Evolutionary conservation across 805 yeast genomes (phyloP).

Genomic region (Candida maesae): DNA sequence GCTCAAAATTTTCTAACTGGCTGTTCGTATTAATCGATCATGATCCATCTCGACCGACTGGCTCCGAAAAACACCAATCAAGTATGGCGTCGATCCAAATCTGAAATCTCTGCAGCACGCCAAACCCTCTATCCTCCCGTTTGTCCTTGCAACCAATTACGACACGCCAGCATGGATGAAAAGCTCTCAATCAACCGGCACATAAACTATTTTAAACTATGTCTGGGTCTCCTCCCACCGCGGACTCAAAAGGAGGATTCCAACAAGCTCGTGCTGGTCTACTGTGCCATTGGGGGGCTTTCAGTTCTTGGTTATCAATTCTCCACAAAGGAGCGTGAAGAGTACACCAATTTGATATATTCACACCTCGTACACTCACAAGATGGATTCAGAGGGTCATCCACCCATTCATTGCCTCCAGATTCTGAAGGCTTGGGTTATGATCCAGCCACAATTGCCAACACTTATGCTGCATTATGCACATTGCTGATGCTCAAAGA

Average conservation of each 20-base stretch:
- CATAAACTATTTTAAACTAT: slow-evolving; percentile 43
- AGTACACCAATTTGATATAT: slow-evolving; percentile 42
- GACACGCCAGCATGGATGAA: background rate
- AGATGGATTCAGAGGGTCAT: slow-evolving; percentile 58
- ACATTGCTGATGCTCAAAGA: slow-evolving; percentile 49
- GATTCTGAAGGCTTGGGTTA: slow-evolving; percentile 27
- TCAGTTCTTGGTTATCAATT: slow-evolving; percentile 28
- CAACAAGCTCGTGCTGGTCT: slow-evolving; percentile 63
- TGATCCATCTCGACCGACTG: too few species aligned
- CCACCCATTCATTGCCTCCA: slow-evolving; percentile 35
- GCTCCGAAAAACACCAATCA: too few species aligned
- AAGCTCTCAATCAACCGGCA: slow-evolving; percentile 21
- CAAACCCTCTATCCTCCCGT: too few species aligned
- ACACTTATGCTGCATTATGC: slow-evolving; percentile 73
- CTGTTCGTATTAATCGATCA: too few species aligned
- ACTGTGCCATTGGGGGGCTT: slow-evolving; percentile 61
- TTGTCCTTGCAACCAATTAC: too few species aligned
- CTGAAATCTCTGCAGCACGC: too few species aligned
- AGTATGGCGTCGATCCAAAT: too few species aligned
- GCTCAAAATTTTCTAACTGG: too few species aligned
- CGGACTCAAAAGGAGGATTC: slow-evolving; percentile 61
- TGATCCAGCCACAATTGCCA: slow-evolving; percentile 64
- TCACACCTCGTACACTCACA: slow-evolving; percentile 38
- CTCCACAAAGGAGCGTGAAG: slow-evolving; percentile 25
- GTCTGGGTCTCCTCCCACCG: slow-evolving; percentile 51